Evolutionary conservation across 495 filamentous ascomycete species (phyloP), one percentile per base, ranked within the genome.

Genomic region (Collariella sp.): DNA sequence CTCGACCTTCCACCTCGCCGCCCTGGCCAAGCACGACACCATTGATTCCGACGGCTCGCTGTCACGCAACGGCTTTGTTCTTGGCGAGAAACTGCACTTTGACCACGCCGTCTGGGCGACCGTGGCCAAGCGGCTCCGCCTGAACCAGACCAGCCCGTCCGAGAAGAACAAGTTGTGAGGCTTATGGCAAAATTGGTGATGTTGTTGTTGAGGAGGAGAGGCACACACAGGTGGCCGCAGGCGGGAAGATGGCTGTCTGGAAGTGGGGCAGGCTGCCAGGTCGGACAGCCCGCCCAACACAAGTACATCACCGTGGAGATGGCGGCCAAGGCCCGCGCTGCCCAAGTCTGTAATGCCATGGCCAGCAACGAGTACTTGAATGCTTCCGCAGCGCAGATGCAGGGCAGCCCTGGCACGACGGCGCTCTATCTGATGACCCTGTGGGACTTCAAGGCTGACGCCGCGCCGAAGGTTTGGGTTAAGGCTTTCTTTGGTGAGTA

Each of bases 1-100:
- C 3, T 38, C 49, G 5, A 70, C 63, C 5, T 59, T 70, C 39
- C 50, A 68, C 49, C 57, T 70, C 0, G 54, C 54, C 15, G 66
- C 67, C 16, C 44, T 65, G 0, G 52, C 56, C 15, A 34, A 46
- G 42, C 66, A 68, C 47, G 52, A 62, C 50, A 40, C 52, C 35
- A 57, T 68, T 46, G 64, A 70, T 41, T 63, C 67, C 50, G 66
- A 70, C 49, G 66, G 62, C 1, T 62, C 55, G 7, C 55, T 70
- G 9, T 62, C 59, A n/a, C 60, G 64, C 16, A 52, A 34, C 38
- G 67, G 68, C 54, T 43, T 56, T 13, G 55, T 16, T 39, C 55
- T 61, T 19, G 63, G 67, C 5, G 62, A 68, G 46, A 51, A 62
- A 36, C 33, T 46, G 12, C 40, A 53, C 35, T 70, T 70, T 33